phyloP scores from a whole-genome alignment of 495 filamentous ascomycete species.

The Hypoxylon rickii region DNA sequence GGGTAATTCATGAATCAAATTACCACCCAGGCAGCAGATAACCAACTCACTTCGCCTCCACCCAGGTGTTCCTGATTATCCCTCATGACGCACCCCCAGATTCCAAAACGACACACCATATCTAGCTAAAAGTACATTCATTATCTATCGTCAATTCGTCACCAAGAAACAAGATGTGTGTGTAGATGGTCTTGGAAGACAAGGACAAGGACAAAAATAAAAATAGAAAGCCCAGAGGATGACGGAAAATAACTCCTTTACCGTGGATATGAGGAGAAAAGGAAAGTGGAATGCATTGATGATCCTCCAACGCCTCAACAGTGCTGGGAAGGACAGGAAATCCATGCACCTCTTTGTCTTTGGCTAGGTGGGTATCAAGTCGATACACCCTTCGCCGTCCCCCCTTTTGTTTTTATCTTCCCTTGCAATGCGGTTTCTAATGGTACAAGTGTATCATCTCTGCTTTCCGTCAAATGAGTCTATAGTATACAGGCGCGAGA shows the following conservation, averaged over 20 bases:
- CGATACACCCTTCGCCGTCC: not conserved
- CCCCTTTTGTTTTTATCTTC: constrained; percentile 12
- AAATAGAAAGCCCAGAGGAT: constrained; percentile 10
- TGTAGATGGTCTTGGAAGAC: not conserved
- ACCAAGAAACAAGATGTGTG: not conserved
- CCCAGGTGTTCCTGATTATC: constrained; percentile 10
- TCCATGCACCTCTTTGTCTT: not conserved
- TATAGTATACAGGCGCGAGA: constrained; percentile 23
- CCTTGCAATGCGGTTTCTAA: constrained; percentile 27
- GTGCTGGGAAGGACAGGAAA: too few species aligned
- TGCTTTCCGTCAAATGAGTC: constrained; percentile 7
- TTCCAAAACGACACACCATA: not conserved
- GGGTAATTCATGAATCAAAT: not conserved
- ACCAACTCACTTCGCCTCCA: constrained; percentile 2
- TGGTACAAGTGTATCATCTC: constrained; percentile 30
- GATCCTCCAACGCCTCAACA: constrained; percentile 20
- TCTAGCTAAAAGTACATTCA: constrained; percentile 25
- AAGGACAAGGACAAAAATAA: not conserved
- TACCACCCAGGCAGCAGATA: not conserved
- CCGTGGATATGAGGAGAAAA: constrained; percentile 17
- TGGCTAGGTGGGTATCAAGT: constrained; percentile 4
- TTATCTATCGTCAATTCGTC: constrained; percentile 7
- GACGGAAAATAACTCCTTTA: not conserved
- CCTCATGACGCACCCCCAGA: not conserved
- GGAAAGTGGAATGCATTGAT: not conserved